These are phyloP conservation scores for Chlamydomonas asymmetrica DNA, from an alignment of 139 green algal species.

Conservation along the genomic window DNA sequence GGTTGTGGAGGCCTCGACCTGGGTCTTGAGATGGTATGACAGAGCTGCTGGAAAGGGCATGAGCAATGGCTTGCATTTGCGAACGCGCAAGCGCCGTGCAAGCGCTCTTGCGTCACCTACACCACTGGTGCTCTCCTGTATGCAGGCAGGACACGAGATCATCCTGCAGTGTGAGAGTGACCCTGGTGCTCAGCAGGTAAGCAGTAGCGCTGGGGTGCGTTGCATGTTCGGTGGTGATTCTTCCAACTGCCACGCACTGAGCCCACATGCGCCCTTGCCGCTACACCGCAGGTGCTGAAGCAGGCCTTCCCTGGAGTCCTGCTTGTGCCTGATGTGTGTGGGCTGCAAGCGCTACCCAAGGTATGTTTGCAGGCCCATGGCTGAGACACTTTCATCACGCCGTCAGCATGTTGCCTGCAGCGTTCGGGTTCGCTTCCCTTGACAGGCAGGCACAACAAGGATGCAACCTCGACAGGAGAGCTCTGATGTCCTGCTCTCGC, in stretches of 20 bases:
- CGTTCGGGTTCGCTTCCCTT: background rate
- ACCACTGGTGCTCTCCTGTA: background rate
- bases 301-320: constrained; percentile 56
- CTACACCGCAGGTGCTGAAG: constrained; percentile 50
- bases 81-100: background rate
- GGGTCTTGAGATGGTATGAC: constrained; percentile 75
- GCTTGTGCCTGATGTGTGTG: constrained; percentile 60
- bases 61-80: no score
- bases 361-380: background rate
- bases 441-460: background rate
- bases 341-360: constrained; percentile 24
- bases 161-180: constrained; percentile 83
- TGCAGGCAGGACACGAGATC: constrained; percentile 81
- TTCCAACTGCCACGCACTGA: background rate
- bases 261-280: background rate
- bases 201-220: constrained; percentile 1
- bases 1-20: constrained; percentile 76
- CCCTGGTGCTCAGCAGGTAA: constrained; percentile 77
- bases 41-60: no score
- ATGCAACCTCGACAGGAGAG: background rate
- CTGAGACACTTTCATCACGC: background rate
- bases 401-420: background rate
- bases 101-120: background rate
- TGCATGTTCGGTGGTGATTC: background rate
- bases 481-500: background rate